phyloP scores from a whole-genome alignment of 2,329 filamentous ascomycete genomes.

The Phialophora macrospora region DNA sequence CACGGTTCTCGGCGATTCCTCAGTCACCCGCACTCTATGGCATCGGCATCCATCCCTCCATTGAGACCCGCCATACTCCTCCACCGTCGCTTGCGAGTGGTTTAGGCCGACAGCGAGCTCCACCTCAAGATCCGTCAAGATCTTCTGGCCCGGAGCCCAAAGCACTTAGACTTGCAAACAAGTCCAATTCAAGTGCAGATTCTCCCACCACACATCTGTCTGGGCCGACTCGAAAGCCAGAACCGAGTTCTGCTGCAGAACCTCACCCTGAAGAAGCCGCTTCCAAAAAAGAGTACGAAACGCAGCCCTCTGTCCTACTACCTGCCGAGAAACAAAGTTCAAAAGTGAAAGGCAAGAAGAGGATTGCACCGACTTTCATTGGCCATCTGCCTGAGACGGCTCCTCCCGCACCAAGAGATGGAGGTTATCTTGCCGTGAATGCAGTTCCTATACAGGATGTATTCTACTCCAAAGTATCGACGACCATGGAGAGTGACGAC shows the following conservation, averaged over 20 bases:
- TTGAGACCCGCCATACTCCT: slow-evolving; percentile 9
- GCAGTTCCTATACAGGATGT: slow-evolving; percentile 48
- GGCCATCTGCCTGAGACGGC: slow-evolving; percentile 21
- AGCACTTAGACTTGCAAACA: slow-evolving; percentile 1
- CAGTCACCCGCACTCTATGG: slow-evolving; percentile 21
- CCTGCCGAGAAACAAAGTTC: neutral
- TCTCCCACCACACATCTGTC: neutral
- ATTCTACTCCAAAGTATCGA: slow-evolving; percentile 48
- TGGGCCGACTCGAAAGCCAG: neutral
- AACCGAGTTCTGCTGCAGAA: neutral
- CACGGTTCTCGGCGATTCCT: slow-evolving; percentile 18
- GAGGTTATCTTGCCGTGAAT: slow-evolving; percentile 47
- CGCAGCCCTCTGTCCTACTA: neutral
- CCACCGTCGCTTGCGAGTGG: slow-evolving; percentile 18
- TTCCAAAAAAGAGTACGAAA: neutral
- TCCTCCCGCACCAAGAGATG: neutral
- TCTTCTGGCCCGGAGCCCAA: neutral
- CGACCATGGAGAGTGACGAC: slow-evolving; percentile 41
- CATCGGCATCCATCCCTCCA: slow-evolving; percentile 21
- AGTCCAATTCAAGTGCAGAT: neutral
- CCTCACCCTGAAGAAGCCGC: neutral
- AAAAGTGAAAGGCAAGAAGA: slow-evolving; percentile 27
- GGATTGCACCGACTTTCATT: slow-evolving; percentile 33
- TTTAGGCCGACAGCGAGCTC: slow-evolving; percentile 7
- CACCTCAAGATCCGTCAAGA: neutral